Evolutionary conservation across 192 early-diverging fungal species (phyloP).

Genomic region (Entomortierella parvispora): DNA sequence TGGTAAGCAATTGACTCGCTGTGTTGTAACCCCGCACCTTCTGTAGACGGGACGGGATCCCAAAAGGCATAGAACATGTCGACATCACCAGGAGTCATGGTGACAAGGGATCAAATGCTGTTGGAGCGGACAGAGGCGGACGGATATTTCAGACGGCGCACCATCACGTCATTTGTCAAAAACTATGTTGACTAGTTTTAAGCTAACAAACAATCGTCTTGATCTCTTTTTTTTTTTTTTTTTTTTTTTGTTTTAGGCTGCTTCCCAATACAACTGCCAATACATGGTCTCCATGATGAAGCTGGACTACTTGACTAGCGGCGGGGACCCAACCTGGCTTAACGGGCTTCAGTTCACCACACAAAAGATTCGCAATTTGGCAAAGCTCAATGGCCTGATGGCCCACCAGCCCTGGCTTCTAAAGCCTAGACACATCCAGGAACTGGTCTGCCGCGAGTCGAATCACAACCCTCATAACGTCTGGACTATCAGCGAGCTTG

Average conservation of each 20-base stretch:
- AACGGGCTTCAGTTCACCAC: conserved; percentile 56
- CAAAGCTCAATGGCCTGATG: conserved; percentile 54
- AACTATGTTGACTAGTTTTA: neutral
- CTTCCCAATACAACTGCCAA: conserved; percentile 64
- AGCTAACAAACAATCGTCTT: neutral
- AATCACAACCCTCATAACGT: conserved; percentile 53
- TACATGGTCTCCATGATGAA: conserved; percentile 64
- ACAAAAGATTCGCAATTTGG: conserved; percentile 60
- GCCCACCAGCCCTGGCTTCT: conserved; percentile 68
- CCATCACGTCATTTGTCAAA: no score
- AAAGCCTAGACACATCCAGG: conserved; percentile 44
- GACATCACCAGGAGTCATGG: conserved; percentile 9
- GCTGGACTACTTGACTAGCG: conserved; percentile 58
- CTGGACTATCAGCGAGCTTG: conserved; percentile 65
- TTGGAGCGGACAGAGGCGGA: no score
- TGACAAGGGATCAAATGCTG: no score
- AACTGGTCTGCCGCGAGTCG: conserved; percentile 49
- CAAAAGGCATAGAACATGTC: conserved; percentile 1
- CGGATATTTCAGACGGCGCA: no score
- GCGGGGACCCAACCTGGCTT: conserved; percentile 65
- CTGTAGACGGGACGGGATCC: neutral
- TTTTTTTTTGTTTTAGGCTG: conserved; percentile 49
- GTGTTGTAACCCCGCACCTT: neutral
- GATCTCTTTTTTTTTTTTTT: neutral
- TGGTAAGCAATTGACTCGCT: conserved; percentile 49